Evolutionary conservation across 1,139 yeast species (phyloP).

Genomic region (Hyphopichia pseudoburtonii): DNA sequence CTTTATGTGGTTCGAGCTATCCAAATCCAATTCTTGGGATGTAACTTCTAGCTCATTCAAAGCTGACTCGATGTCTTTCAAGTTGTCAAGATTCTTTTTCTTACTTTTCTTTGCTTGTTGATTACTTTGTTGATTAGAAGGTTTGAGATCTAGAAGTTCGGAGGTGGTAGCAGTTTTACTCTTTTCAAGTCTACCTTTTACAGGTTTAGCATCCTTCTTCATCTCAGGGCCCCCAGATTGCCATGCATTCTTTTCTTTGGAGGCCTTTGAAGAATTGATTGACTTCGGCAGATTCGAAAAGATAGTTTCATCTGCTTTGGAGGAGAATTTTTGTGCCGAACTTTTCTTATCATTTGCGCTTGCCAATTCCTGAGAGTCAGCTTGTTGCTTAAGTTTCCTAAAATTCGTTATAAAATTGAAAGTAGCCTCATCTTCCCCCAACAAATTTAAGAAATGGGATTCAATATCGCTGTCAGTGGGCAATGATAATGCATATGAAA

Average conservation of each 20-base stretch:
- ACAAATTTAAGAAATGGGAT: conserved; percentile 49
- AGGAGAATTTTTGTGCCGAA: too few relatives aligned
- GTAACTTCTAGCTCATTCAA: conserved; percentile 35
- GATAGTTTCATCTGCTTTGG: too few relatives aligned
- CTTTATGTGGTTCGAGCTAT: conserved; percentile 12
- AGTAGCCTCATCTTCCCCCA: conserved; percentile 54
- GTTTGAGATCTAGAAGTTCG: conserved; percentile 31
- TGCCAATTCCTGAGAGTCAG: conserved; percentile 6
- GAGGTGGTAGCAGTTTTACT: conserved; percentile 36
- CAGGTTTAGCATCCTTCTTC: conserved; percentile 18
- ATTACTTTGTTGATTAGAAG: conserved; percentile 16
- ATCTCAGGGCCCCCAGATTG: conserved; percentile 9
- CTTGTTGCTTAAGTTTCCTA: conserved; percentile 14
- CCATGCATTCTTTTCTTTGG: conserved; percentile 8
- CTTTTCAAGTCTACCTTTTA: conserved; percentile 20
- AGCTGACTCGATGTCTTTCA: conserved; percentile 57
- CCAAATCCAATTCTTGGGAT: conserved; percentile 8
- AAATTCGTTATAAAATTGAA: conserved; percentile 39
- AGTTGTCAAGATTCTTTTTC: conserved; percentile 46
- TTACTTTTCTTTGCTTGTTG: conserved; percentile 30
- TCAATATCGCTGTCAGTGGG: conserved; percentile 42
- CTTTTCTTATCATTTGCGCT: too few relatives aligned
- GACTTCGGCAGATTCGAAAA: too few relatives aligned
- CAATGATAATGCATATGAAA: conserved; percentile 47
- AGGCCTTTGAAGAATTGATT: too few relatives aligned